Base-by-base conservation (phyloP, 768 basidiomycete genomes). In the Lanmaoa pseudosensibilis region DNA sequence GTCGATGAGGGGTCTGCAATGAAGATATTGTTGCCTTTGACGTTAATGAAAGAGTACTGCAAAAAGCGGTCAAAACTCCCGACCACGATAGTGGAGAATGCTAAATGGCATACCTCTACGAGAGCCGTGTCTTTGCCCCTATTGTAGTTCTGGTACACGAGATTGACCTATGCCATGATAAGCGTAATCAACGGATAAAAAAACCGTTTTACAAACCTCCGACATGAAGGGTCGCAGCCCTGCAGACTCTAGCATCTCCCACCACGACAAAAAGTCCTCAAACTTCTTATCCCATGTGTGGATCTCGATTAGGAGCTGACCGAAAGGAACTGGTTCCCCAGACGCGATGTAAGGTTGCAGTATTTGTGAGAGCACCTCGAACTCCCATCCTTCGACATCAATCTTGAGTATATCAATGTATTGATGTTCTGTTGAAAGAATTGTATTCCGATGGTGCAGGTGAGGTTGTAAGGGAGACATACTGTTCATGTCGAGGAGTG, bases 91-190 rank as follows among this genome's bases (percentile, higher is more conserved):
- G 0, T 4, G 4, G 5, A 15, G 10, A 46, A 55, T n/a, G 2
- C 2, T 11, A 15, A 9, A 36, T 9, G 33, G 43, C 72, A 37
- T 58, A 80, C 81, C 75, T 83, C 83, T 7, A 77, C 79, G 15
- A 84, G 75, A 53, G 82, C 80, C 15, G 79, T 65, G 2, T 71
- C 75, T 21, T 69, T 69, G 5, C 74, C 74, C 54, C 66, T 74
- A 63, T 83, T 82, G 66, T 83, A 83, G 60, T 83, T 84, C 54
- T 78, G 77, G 63, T 84, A 84, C 19, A 84, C 80, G 41, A 84
- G 67, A 65, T 83, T 84, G 23, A 83, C 79, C 79, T 82, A 57
- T 47, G 30, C n/a, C 4, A 56, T 1, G 19, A n/a, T 63, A 16
- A 70, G 59, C 37, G 23, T 5, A 2, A 30, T 39, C 5, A 11